Percentiles rank a stretch among this genome's conserved stretches.
These are phyloP conservation scores for Chlamydomonas schloesseri DNA, from an alignment of 139 green algal genomes.

Conservation along the genomic window DNA sequence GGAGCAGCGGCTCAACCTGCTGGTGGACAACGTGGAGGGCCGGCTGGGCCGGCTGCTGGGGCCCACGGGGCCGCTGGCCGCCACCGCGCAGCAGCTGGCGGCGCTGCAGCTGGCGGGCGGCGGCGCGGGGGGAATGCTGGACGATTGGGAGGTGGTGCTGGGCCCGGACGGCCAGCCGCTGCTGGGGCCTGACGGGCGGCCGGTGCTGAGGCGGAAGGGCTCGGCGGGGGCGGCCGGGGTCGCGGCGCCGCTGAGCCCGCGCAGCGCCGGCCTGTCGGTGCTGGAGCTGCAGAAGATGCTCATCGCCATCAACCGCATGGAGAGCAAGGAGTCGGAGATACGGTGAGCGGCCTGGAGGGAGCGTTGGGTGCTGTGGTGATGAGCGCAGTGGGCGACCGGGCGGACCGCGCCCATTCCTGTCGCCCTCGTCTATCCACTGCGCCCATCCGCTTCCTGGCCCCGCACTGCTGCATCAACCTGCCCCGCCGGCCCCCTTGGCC, in stretches of 20 bases:
- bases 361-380: neutral
- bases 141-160: neutral
- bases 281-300: constrained; percentile 51
- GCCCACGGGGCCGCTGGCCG: neutral
- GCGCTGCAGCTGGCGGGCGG: no score
- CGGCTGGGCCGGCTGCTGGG: neutral
- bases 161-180: neutral
- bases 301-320: constrained; percentile 41
- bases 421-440: no score
- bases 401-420: no score
- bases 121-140: no score
- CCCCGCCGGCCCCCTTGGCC: no score
- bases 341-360: constrained; percentile 2
- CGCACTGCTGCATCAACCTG: no score
- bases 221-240: neutral
- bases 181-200: no score
- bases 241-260: neutral
- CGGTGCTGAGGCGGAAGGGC: no score
- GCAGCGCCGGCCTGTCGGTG: constrained; percentile 24
- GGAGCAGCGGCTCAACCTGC: constrained; percentile 19
- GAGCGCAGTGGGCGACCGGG: neutral
- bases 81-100: constrained; percentile 1
- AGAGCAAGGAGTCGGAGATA: constrained; percentile 48
- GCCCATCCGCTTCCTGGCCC: no score
- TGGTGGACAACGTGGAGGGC: constrained; percentile 31